Base-by-base conservation (phyloP, 768 basidiomycete species). In the Filobasidium wieringae region DNA sequence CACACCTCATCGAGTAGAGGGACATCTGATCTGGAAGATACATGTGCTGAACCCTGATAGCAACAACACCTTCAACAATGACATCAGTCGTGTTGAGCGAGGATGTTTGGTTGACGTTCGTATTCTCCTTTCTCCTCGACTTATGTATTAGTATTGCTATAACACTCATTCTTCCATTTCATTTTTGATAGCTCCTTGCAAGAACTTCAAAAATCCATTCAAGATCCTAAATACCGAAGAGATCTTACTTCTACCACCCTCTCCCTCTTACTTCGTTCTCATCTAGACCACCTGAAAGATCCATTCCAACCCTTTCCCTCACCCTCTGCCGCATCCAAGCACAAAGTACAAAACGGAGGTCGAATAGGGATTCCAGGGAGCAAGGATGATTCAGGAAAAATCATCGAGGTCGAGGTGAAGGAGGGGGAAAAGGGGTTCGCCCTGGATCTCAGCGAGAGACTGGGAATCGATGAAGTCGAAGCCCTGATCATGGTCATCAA, bases 381-480 rank as follows among this genome's bases (percentile, higher is more conserved):
- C 22, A 17, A 1, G 49, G 55, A 5, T 43, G 32, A 22, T 49
- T 26, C n/a, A 53, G n/a, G 56, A 19, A 57, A 57, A 17, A 32
- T 36, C n/a, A 40, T 15, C 30, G 51, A 57, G 15, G 31, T 61
- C 40, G 51, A 51, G 11, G 30, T 57, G 9, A 24, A 34, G n/a
- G 51, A 61, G 9, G 39, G 32, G 7, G 55, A 61, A 24, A 51
- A 27, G 17, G 7, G 27, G 9, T 37, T 55, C 4, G 60, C 55
- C 1, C 14, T 53, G 15, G 53, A 40, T 29, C n/a, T 61, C 37
- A 61, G 60, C 27, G 55, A 61, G 15, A 40, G 40, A n/a, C 29
- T 61, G 11, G 51, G 33, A 4, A 57, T 61, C 19, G 50, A 56
- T 34, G 55, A 61, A 31, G 55, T 57, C 7, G 60, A 61, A 47